These are phyloP conservation scores for Apiotrichum domesticum DNA, from an alignment of 1,284 basidiomycete genomes.

Conservation along the genomic window DNA sequence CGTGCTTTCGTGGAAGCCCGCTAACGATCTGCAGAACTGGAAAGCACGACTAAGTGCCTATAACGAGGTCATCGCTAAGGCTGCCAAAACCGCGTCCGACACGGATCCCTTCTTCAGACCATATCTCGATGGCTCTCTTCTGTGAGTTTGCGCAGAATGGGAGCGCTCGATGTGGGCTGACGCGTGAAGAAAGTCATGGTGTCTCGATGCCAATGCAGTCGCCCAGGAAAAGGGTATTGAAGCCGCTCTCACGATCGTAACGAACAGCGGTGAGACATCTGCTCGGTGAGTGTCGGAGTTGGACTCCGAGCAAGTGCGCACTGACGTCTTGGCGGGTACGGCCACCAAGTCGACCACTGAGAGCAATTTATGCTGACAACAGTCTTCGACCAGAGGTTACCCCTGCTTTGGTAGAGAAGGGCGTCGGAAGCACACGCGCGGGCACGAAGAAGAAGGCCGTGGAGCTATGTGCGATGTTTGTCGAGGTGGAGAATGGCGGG, in stretches of 20 bases:
- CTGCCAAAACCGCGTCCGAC: constrained; percentile 82
- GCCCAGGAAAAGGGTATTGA: constrained; percentile 97
- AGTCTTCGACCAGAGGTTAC: constrained; percentile 65
- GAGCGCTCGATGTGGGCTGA: constrained; percentile 67
- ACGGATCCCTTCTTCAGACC: constrained; percentile 89
- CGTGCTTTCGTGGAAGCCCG: not conserved
- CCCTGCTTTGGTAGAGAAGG: constrained; percentile 91
- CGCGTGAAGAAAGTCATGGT: constrained; percentile 70
- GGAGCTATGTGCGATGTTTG: constrained; percentile 81
- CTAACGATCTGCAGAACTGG: constrained; percentile 62
- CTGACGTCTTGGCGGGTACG: not conserved
- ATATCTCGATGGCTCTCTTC: constrained; percentile 54
- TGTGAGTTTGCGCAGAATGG: constrained; percentile 60
- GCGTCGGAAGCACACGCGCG: constrained; percentile 80
- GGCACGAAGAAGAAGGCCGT: constrained; percentile 87
- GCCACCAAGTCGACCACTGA: not conserved
- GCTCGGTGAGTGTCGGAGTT: constrained; percentile 49
- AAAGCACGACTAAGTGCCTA: constrained; percentile 94
- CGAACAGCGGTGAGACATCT: constrained; percentile 82
- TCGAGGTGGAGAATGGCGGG: constrained; percentile 87
- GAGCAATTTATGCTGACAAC: not conserved
- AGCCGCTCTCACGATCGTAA: constrained; percentile 75
- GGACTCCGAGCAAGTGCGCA: not conserved
- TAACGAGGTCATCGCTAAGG: constrained; percentile 76
- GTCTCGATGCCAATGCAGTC: constrained; percentile 86